These are phyloP conservation scores for Chernovozyma aurita DNA, from an alignment of 1,139 yeast species.

Conservation along the genomic window DNA sequence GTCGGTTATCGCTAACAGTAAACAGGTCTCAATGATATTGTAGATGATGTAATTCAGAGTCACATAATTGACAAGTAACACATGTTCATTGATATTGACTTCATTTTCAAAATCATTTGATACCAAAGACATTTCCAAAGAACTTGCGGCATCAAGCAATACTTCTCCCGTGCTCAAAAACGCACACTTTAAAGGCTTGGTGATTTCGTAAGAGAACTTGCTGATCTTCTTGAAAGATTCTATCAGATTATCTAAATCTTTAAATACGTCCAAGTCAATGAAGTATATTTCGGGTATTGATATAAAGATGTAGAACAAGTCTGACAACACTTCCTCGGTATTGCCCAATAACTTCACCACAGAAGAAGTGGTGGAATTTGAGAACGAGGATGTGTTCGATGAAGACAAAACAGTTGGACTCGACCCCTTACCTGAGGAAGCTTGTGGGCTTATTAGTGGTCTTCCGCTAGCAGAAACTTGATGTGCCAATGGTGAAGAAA, in stretches of 20 bases:
- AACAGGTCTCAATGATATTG: conserved; percentile 34
- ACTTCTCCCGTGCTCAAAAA: conserved; percentile 20
- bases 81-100: neutral
- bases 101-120: conserved; percentile 1
- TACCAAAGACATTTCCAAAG: conserved; percentile 31
- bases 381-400: neutral
- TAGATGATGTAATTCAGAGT: conserved; percentile 32
- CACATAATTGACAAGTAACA: conserved; percentile 19
- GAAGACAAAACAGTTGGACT: neutral
- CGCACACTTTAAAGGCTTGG: conserved; percentile 31
- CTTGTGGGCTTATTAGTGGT: neutral
- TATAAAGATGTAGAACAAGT: conserved; percentile 32
- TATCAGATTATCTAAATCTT: conserved; percentile 10
- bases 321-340: conserved; percentile 34
- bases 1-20: conserved; percentile 31
- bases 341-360: conserved; percentile 10
- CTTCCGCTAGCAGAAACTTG: too few species aligned
- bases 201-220: conserved; percentile 24
- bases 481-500: too few species aligned
- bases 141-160: conserved; percentile 35
- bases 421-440: neutral
- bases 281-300: conserved; percentile 34
- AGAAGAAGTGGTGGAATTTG: neutral
- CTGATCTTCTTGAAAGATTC: conserved; percentile 13
- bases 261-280: conserved; percentile 25